Evolutionary conservation across 805 yeast genomes (phyloP).

Genomic region (Candida coleopterorum): DNA sequence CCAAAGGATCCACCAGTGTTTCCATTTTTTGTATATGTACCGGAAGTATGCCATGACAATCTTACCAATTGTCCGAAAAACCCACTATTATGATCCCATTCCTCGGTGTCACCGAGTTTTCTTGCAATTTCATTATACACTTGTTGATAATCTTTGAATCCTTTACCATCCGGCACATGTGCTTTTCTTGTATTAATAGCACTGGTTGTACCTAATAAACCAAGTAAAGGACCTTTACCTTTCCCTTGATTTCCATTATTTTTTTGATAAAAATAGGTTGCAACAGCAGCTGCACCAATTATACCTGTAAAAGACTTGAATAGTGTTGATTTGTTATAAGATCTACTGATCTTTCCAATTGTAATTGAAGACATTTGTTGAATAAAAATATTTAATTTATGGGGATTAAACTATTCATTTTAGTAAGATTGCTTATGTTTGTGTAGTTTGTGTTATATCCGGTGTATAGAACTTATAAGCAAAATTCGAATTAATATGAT

Average conservation of each 20-base stretch:
- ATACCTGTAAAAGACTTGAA: constrained; percentile 13
- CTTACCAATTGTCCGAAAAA: constrained; percentile 33
- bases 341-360: constrained; percentile 6
- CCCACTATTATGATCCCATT: constrained; percentile 35
- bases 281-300: constrained; percentile 20
- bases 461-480: not conserved
- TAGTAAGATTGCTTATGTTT: not conserved
- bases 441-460: constrained; percentile 1
- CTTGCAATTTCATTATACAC: constrained; percentile 72
- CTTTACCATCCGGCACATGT: constrained; percentile 30
- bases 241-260: constrained; percentile 9
- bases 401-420: not conserved
- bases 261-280: constrained; percentile 15
- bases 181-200: constrained; percentile 23
- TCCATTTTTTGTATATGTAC: constrained; percentile 24
- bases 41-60: constrained; percentile 37
- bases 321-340: constrained; percentile 2
- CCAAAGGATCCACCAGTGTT: constrained; percentile 33
- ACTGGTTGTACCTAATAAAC: constrained; percentile 18
- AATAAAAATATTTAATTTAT: not conserved
- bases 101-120: constrained; percentile 45
- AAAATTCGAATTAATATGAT: not conserved
- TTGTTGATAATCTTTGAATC: constrained; percentile 52
- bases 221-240: constrained; percentile 2
- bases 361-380: constrained; percentile 11